These are phyloP conservation scores for Calendula officinalis DNA, from an alignment of 129 eudicot genomes.

Conservation along the genomic window DNA sequence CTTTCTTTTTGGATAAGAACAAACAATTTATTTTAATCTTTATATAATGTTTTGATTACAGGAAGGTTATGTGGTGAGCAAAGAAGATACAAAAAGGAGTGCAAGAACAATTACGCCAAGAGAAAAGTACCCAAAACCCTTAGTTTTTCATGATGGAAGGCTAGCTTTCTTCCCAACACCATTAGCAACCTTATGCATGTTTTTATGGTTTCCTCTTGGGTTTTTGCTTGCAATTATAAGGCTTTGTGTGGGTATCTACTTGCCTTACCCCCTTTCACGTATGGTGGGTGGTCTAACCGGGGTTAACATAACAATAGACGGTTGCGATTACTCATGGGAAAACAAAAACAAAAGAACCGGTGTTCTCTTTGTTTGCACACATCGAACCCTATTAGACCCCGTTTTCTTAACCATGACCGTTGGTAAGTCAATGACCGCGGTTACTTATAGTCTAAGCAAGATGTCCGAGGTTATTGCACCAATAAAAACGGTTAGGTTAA, in stretches of 20 bases:
- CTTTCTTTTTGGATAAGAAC: too few species aligned
- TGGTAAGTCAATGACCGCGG: slow-evolving; percentile 57
- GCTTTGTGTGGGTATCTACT: slow-evolving; percentile 41
- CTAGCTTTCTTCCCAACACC: slow-evolving; percentile 88
- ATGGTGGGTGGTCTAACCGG: slow-evolving; percentile 45
- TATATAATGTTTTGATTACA: slow-evolving; percentile 28
- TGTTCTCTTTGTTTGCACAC: slow-evolving; percentile 77
- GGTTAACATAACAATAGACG: slow-evolving; percentile 31
- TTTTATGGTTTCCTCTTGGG: slow-evolving; percentile 87
- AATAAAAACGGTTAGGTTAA: slow-evolving; percentile 54
- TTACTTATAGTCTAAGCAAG: slow-evolving; percentile 75
- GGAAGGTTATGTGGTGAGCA: slow-evolving; percentile 69
- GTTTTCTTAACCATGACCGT: slow-evolving; percentile 51
- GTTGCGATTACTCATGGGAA: slow-evolving; percentile 19
- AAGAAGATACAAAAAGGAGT: slow-evolving; percentile 48
- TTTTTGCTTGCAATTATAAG: slow-evolving; percentile 49
- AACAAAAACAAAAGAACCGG: slow-evolving; percentile 34
- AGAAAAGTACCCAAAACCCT: slow-evolving; percentile 66
- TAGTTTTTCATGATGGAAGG: slow-evolving; percentile 84
- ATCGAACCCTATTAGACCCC: slow-evolving; percentile 77
- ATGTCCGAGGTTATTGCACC: slow-evolving; percentile 70
- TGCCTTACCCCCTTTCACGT: slow-evolving; percentile 51
- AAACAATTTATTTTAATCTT: neutral
- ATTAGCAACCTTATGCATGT: slow-evolving; percentile 53
- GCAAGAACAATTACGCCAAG: slow-evolving; percentile 48